Percentiles rank a stretch among this genome's conserved stretches.
Evolutionary conservation across 768 basidiomycete species (phyloP).

Genomic region (Lyophyllum semitale): DNA sequence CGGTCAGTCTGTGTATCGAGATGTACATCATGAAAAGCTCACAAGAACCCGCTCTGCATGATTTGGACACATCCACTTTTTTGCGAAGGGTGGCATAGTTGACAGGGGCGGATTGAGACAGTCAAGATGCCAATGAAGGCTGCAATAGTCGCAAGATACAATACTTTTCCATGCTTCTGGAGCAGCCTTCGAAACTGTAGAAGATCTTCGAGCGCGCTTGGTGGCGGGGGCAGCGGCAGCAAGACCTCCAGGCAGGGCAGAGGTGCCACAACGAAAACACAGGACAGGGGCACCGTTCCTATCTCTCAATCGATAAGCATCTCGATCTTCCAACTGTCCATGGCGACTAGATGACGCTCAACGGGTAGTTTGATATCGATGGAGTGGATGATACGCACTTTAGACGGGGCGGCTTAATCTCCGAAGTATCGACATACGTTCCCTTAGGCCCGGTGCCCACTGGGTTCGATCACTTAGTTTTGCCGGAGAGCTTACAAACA

Average conservation of each 20-base stretch:
- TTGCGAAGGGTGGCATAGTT: constrained; percentile 80
- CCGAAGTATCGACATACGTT: constrained; percentile 79
- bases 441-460: constrained; percentile 81
- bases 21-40: constrained; percentile 32
- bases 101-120: constrained; percentile 91
- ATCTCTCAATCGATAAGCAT: constrained; percentile 85
- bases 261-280: constrained; percentile 88
- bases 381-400: constrained; percentile 60
- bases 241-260: constrained; percentile 64
- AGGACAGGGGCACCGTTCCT: constrained; percentile 81
- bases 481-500: constrained; percentile 4
- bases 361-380: constrained; percentile 10
- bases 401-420: constrained; percentile 72
- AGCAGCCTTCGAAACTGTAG: constrained; percentile 35
- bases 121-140: constrained; percentile 95
- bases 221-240: constrained; percentile 53
- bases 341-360: constrained; percentile 56
- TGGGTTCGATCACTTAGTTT: constrained; percentile 33
- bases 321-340: constrained; percentile 89
- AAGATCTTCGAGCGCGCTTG: constrained; percentile 55
- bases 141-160: constrained; percentile 94
- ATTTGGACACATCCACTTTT: constrained; percentile 99
- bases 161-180: constrained; percentile 72
- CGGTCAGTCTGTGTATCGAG: constrained; percentile 11
- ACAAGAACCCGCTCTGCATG: constrained; percentile 89